Conservation (phyloP, 1,139 yeast species). For the Candida sp. region DNA sequence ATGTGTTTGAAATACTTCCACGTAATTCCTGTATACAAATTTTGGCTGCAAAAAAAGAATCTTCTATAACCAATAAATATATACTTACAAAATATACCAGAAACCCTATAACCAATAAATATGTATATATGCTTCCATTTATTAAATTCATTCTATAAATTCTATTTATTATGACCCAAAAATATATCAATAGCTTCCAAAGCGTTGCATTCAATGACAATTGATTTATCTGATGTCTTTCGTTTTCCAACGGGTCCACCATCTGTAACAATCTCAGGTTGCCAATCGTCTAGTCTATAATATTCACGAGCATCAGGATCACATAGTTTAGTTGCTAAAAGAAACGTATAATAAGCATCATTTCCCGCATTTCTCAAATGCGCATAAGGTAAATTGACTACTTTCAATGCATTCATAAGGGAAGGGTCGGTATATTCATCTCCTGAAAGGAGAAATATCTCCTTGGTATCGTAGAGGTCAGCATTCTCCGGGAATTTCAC, state of each 20-base stretch:
- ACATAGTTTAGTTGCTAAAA: conserved; percentile 47
- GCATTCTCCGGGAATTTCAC: conserved; percentile 39
- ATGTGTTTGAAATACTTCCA: not conserved
- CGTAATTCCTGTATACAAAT: not conserved
- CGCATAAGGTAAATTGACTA: conserved; percentile 57
- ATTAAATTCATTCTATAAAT: no score
- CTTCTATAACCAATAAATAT: no score
- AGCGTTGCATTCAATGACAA: conserved; percentile 1
- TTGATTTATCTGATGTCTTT: conserved; percentile 1
- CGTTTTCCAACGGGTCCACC: not conserved
- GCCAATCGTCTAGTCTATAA: conserved; percentile 18
- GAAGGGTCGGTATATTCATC: conserved; percentile 40
- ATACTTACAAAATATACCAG: no score
- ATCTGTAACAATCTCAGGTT: not conserved
- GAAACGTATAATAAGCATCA: conserved; percentile 69
- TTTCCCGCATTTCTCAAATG: conserved; percentile 81
- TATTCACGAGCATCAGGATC: conserved; percentile 49
- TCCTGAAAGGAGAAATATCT: conserved; percentile 28
- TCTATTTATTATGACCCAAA: not conserved
- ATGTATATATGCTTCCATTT: no score
- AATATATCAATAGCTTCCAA: not conserved
- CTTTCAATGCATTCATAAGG: conserved; percentile 48
- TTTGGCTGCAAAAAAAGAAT: not conserved
- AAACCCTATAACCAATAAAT: no score
- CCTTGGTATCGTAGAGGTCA: conserved; percentile 49